These are phyloP conservation scores for Trichoderma koningiopsis DNA, from an alignment of 2,329 filamentous ascomycete species.

Conservation along the genomic window DNA sequence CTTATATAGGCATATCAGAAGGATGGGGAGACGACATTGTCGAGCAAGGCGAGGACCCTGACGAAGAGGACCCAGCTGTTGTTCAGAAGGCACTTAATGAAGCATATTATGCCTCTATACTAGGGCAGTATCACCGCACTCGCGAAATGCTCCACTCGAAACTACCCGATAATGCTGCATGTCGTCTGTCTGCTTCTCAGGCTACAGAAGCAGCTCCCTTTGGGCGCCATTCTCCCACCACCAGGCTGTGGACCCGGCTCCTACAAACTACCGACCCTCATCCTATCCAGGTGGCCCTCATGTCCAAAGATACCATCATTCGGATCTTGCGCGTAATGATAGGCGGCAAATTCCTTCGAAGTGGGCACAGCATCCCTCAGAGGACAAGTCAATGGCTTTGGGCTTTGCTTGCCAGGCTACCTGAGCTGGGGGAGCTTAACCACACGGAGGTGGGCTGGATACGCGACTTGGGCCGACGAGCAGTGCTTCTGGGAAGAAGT, in stretches of 20 bases:
- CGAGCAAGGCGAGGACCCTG: slow-evolving; percentile 35
- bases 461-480: slow-evolving; percentile 77
- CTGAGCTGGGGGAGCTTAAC: slow-evolving; percentile 72
- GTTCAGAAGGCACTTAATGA: slow-evolving; percentile 55
- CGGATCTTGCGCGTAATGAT: slow-evolving; percentile 68
- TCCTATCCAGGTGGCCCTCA: slow-evolving; percentile 61
- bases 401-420: slow-evolving; percentile 75
- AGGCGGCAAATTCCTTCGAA: slow-evolving; percentile 63
- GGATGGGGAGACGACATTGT: slow-evolving; percentile 35
- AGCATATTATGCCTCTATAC: slow-evolving; percentile 68
- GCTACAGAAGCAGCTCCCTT: slow-evolving; percentile 58
- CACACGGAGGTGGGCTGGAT: slow-evolving; percentile 75
- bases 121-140: slow-evolving; percentile 65
- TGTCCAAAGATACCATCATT: slow-evolving; percentile 68
- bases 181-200: slow-evolving; percentile 56
- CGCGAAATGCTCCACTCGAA: slow-evolving; percentile 60
- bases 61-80: slow-evolving; percentile 33
- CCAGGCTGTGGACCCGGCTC: slow-evolving; percentile 54
- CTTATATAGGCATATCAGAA: slow-evolving; percentile 67
- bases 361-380: slow-evolving; percentile 60
- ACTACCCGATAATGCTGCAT: slow-evolving; percentile 56
- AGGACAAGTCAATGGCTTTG: slow-evolving; percentile 82
- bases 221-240: slow-evolving; percentile 52
- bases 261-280: slow-evolving; percentile 58
- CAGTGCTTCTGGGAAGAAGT: slow-evolving; percentile 61